These are phyloP conservation scores for Knoxdaviesia capensis DNA, from an alignment of 2,329 filamentous ascomycete genomes.

Conservation along the genomic window DNA sequence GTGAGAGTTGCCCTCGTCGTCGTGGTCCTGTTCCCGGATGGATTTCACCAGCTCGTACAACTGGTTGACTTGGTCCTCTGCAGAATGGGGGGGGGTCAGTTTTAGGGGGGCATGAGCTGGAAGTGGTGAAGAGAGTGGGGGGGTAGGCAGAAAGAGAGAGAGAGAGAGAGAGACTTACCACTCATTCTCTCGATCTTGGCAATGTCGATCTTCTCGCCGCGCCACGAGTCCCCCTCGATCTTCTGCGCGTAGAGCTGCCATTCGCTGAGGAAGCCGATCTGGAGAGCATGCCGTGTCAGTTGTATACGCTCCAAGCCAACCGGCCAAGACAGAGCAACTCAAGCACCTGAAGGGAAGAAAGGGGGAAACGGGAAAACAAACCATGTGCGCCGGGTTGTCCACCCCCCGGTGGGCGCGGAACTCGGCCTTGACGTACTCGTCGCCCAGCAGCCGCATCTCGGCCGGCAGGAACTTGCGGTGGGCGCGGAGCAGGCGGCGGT, in stretches of 20 bases:
- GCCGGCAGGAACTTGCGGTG: constrained; percentile 60
- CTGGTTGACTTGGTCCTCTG: constrained; percentile 85
- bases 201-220: constrained; percentile 24
- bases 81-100: constrained; percentile 3
- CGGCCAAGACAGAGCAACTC: too few species aligned
- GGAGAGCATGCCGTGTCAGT: not conserved
- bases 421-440: constrained; percentile 84
- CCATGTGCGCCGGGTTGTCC: constrained; percentile 83
- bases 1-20: not conserved
- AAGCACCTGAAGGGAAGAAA: not conserved
- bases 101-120: constrained; percentile 1
- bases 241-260: constrained; percentile 94
- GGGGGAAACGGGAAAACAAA: constrained; percentile 20
- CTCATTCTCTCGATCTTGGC: constrained; percentile 13
- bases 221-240: constrained; percentile 73
- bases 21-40: constrained; percentile 27
- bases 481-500: constrained; percentile 67
- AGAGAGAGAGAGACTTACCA: constrained; percentile 31
- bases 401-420: constrained; percentile 67
- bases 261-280: constrained; percentile 91
- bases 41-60: constrained; percentile 86
- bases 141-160: not conserved
- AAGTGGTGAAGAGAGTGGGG: not conserved
- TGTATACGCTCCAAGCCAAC: too few species aligned
- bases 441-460: constrained; percentile 66